Conservation (phyloP, 495 filamentous ascomycete genomes). For the Aspergillus nanangensis region DNA sequence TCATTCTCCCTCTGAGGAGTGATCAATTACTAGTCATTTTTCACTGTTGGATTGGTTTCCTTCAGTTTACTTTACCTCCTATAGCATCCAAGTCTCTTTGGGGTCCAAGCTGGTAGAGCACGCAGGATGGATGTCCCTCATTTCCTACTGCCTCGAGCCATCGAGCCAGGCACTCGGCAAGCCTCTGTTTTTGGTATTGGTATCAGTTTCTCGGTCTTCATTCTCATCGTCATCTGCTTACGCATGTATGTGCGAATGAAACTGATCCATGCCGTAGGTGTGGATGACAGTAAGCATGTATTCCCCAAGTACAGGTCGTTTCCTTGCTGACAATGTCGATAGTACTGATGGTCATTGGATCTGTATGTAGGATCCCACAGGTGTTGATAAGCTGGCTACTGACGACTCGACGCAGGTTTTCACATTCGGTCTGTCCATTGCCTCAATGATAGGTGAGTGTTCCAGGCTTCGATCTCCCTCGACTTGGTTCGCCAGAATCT, state of each 20-base stretch:
- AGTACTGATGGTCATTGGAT: constrained; percentile 6
- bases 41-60: background rate
- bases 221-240: constrained; percentile 2
- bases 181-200: constrained; percentile 4
- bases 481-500: background rate
- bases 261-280: constrained; percentile 1
- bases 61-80: background rate
- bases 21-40: background rate
- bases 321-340: background rate
- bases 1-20: background rate
- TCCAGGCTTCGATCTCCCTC: too few relatives aligned
- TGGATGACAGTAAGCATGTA: constrained; percentile 7
- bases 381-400: background rate
- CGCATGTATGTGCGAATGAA: constrained; percentile 5
- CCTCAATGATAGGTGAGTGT: constrained; percentile 7
- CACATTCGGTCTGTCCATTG: constrained; percentile 8
- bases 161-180: background rate
- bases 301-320: too few relatives aligned
- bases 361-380: background rate
- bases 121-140: background rate
- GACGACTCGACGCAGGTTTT: constrained; percentile 1
- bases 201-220: constrained; percentile 7
- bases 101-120: too few relatives aligned
- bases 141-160: background rate
- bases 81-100: background rate